A percentile compares a stretch with the other conserved stretches of the same genome.
Conservation (phyloP, 805 yeast genomes). For the Saturnispora quitensis region DNA sequence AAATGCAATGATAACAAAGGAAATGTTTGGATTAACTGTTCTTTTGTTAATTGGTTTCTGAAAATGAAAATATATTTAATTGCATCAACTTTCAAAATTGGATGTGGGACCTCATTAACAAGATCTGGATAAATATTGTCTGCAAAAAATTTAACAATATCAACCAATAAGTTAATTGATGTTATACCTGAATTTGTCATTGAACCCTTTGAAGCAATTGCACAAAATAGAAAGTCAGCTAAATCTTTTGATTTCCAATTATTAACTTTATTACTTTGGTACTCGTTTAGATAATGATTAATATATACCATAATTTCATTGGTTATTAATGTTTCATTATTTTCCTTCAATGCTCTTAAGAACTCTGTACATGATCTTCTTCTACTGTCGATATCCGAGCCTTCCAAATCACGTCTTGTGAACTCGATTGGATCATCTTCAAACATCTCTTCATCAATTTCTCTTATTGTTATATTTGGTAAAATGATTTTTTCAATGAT, state of each 20-base stretch:
- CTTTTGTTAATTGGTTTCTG: slow-evolving; percentile 86
- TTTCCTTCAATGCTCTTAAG: slow-evolving; percentile 73
- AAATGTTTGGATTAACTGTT: slow-evolving; percentile 68
- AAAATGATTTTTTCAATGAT: slow-evolving; percentile 75
- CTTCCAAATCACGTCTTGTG: slow-evolving; percentile 89
- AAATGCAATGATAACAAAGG: slow-evolving; percentile 72
- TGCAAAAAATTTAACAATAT: slow-evolving; percentile 79
- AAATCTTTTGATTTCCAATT: slow-evolving; percentile 86
- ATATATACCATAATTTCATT: slow-evolving; percentile 66
- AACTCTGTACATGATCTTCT: slow-evolving; percentile 90
- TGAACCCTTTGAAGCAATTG: slow-evolving; percentile 86
- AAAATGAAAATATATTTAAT: slow-evolving; percentile 83
- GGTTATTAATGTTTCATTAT: slow-evolving; percentile 67
- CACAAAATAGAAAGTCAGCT: slow-evolving; percentile 75
- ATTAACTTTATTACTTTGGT: slow-evolving; percentile 45
- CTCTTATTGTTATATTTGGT: slow-evolving; percentile 82
- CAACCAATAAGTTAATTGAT: slow-evolving; percentile 73
- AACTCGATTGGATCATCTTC: slow-evolving; percentile 96
- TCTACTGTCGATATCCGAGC: slow-evolving; percentile 88
- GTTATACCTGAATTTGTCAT: slow-evolving; percentile 83
- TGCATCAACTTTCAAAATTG: slow-evolving; percentile 85
- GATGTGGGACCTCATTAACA: slow-evolving; percentile 46
- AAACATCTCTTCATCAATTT: slow-evolving; percentile 81
- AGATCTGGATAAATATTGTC: slow-evolving; percentile 78
- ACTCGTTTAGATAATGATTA: slow-evolving; percentile 47